phyloP scores from a whole-genome alignment of 768 basidiomycete genomes.

The Suillus subaureus region DNA sequence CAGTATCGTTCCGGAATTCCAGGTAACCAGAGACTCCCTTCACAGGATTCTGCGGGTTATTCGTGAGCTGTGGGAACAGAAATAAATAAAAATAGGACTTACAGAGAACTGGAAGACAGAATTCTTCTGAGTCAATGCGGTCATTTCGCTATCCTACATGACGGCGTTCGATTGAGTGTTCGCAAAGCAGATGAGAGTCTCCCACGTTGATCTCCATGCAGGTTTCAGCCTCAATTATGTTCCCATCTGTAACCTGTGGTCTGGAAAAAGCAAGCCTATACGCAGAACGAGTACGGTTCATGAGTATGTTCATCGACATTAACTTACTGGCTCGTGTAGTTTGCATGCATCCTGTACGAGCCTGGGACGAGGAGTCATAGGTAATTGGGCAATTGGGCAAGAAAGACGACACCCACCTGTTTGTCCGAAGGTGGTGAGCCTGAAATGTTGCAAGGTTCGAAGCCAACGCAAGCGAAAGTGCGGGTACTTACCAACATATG shows the following conservation, averaged over 20 bases:
- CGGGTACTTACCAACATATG: not conserved
- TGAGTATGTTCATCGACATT: not conserved
- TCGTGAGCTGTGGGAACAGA: not conserved
- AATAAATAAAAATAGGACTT: not conserved
- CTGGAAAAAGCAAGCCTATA: not conserved
- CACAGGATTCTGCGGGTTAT: not conserved
- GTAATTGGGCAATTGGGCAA: not conserved
- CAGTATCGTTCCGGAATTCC: not conserved
- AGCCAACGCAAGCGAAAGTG: not conserved
- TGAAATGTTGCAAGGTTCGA: not conserved
- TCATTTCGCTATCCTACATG: not conserved
- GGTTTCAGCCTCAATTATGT: not conserved
- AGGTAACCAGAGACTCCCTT: not conserved
- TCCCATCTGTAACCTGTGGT: not conserved
- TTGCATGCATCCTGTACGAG: not conserved
- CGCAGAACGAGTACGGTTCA: too few relatives aligned
- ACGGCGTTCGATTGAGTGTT: too few relatives aligned
- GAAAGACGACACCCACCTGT: not conserved
- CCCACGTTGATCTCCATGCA: not conserved
- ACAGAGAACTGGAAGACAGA: not conserved
- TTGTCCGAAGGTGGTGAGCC: not conserved
- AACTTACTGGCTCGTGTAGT: not conserved
- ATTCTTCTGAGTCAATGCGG: not conserved
- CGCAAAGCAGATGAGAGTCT: not conserved
- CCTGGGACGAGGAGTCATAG: not conserved